phyloP scores from a whole-genome alignment of 805 yeast species.

The Wickerhamiella brachini region DNA sequence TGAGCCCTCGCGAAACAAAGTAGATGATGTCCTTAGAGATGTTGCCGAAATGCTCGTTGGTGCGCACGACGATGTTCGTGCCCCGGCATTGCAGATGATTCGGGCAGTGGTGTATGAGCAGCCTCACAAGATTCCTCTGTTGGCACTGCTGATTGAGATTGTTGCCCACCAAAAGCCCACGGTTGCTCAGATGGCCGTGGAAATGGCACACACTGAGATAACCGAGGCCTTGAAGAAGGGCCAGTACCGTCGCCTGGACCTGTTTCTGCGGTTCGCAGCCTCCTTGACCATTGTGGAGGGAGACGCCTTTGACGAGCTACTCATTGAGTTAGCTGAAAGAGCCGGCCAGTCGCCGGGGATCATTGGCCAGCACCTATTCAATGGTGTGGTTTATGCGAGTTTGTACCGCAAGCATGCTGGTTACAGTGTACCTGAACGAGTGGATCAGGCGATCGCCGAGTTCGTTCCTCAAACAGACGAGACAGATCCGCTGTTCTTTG shows the following conservation, averaged over 20 bases:
- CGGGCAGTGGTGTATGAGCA: slow-evolving; percentile 68
- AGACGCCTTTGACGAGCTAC: slow-evolving; percentile 21
- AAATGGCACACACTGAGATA: slow-evolving; percentile 50
- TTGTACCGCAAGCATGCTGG: slow-evolving; percentile 10
- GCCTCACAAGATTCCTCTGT: slow-evolving; percentile 74
- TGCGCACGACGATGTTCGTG: slow-evolving; percentile 51
- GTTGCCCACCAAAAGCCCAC: slow-evolving; percentile 50
- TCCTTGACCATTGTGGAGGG: slow-evolving; percentile 44
- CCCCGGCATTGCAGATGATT: slow-evolving; percentile 46
- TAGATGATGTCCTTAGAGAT: slow-evolving; percentile 16
- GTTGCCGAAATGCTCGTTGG: slow-evolving; percentile 27
- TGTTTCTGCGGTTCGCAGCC: slow-evolving; percentile 56
- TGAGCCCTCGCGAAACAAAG: slow-evolving; percentile 30
- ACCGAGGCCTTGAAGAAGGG: slow-evolving; percentile 39
- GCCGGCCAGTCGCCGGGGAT: slow-evolving; percentile 34
- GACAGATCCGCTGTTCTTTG: slow-evolving; percentile 8
- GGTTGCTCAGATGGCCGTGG: slow-evolving; percentile 57
- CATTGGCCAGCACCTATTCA: slow-evolving; percentile 7
- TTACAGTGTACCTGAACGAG: background rate
- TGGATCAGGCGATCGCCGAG: background rate
- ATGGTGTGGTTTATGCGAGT: slow-evolving; percentile 10
- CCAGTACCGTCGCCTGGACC: slow-evolving; percentile 54
- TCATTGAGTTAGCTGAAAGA: slow-evolving; percentile 38
- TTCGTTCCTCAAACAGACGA: background rate
- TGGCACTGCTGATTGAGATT: slow-evolving; percentile 52